Percentiles rank a stretch among this genome's conserved stretches.
These are phyloP conservation scores for Tricholoma matsutake DNA, from an alignment of 768 basidiomycete species.

Conservation along the genomic window DNA sequence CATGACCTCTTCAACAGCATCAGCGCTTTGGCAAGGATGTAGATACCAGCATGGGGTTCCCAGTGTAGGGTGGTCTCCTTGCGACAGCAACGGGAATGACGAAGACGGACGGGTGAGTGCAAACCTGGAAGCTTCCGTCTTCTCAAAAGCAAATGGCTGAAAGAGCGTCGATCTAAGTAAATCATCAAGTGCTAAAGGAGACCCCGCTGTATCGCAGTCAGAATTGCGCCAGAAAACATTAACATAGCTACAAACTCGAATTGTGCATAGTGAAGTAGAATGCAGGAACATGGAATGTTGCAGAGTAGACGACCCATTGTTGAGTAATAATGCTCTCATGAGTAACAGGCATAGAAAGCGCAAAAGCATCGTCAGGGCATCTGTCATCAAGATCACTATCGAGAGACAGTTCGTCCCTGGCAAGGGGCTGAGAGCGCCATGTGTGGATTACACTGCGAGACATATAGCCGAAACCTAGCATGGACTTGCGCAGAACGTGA, in stretches of 20 bases:
- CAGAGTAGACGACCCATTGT: conserved; percentile 62
- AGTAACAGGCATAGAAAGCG: conserved; percentile 14
- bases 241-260: conserved; percentile 50
- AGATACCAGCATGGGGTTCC: conserved; percentile 80
- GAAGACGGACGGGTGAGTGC: conserved; percentile 49
- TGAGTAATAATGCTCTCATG: conserved; percentile 23
- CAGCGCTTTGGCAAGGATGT: conserved; percentile 80
- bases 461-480: conserved; percentile 46
- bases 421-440: conserved; percentile 7
- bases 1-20: conserved; percentile 68
- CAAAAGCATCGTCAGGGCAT: conserved; percentile 37
- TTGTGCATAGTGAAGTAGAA: conserved; percentile 78
- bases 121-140: conserved; percentile 47
- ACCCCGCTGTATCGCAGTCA: conserved; percentile 49
- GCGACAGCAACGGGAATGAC: conserved; percentile 73
- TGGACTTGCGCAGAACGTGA: conserved; percentile 23
- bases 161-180: conserved; percentile 61
- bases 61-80: conserved; percentile 82
- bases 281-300: conserved; percentile 70
- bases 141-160: conserved; percentile 41
- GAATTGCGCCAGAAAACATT: conserved; percentile 6
- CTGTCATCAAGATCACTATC: conserved; percentile 21
- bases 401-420: conserved; percentile 8
- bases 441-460: conserved; percentile 25
- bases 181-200: conserved; percentile 54